Conservation (phyloP, 2,329 filamentous ascomycete species). For the Trichoderma polysporum region DNA sequence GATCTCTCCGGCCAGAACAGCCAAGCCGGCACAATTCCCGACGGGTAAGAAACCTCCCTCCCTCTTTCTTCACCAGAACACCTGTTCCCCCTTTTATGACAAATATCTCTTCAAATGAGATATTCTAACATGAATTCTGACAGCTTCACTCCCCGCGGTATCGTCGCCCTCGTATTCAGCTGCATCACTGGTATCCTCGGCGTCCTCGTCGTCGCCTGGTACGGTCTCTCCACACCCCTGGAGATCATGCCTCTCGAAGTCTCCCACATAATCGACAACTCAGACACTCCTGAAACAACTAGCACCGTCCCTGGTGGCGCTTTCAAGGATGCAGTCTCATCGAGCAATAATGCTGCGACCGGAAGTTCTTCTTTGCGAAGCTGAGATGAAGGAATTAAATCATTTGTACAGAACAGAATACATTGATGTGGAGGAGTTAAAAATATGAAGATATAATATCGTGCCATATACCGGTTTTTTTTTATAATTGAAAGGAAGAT, state of each 20-base stretch:
- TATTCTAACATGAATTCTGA: not conserved
- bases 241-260: slow-evolving; percentile 21
- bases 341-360: not conserved
- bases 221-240: slow-evolving; percentile 45
- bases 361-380: not conserved
- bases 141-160: slow-evolving; percentile 67
- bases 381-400: not conserved
- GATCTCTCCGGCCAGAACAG: slow-evolving; percentile 63
- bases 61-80: not conserved
- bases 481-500: not conserved
- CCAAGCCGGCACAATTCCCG: slow-evolving; percentile 57
- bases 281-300: not conserved
- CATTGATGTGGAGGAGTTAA: not conserved
- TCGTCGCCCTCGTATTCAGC: slow-evolving; percentile 73
- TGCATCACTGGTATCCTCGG: slow-evolving; percentile 67
- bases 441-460: not conserved
- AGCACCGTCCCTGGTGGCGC: not conserved
- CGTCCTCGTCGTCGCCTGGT: slow-evolving; percentile 65
- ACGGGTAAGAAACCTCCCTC: slow-evolving; percentile 46
- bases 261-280: slow-evolving; percentile 17
- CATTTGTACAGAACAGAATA: not conserved
- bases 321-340: not conserved
- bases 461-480: slow-evolving; percentile 4
- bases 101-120: not conserved
- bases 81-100: not conserved